Base-by-base conservation (phyloP, 164 flowering plant genomes). In the Dillenia suffruticosa region DNA sequence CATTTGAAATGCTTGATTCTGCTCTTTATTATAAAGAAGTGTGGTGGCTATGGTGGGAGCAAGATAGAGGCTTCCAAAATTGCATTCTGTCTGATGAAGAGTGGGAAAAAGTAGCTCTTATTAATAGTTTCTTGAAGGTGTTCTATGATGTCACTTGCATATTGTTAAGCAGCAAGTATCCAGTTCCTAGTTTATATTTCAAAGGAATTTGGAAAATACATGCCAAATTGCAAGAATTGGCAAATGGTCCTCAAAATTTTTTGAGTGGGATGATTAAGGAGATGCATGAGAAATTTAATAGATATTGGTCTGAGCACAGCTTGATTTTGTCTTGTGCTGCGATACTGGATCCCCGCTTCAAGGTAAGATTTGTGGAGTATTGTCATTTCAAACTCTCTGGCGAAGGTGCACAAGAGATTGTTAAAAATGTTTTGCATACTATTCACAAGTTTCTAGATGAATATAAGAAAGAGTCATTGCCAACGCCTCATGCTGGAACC, bases 261-360 rank as follows among this genome's bases (percentile, higher is more conserved):
- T 61, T 61, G 56, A 51, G 56, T 40, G 40, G 16, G 43, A 51
- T 56, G 24, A 32, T 61, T 51, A 51, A 9, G 45, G 66, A 44
- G 19, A 45, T 63, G 50, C 58, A 54, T 52, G 50, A 17, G 9
- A 54, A 53, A 47, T 64, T 64, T 48, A 54, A 52, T 43, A 32
- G 49, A 5, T 64, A 56, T 49, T 64, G 61, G 67, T 47, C 54
- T 15, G 61, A 56, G 32, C 49, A 56, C 19, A 48, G 43, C 16
- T 56, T 64, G 50, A 56, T 56, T 40, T 16, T 64, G n/a, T 56
- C 67, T 46, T 56, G 60, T 24, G 67, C 67, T 47, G 61, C 61
- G 22, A 32, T 64, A 32, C 43, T 64, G 12, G 67, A 64, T 56
- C 67, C 67, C n/a, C 40, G 61, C 12, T 64, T 24, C 54, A 64